Evolutionary conservation across 2,329 filamentous ascomycete species (phyloP).

Genomic region (Lachnellula subtilissima): DNA sequence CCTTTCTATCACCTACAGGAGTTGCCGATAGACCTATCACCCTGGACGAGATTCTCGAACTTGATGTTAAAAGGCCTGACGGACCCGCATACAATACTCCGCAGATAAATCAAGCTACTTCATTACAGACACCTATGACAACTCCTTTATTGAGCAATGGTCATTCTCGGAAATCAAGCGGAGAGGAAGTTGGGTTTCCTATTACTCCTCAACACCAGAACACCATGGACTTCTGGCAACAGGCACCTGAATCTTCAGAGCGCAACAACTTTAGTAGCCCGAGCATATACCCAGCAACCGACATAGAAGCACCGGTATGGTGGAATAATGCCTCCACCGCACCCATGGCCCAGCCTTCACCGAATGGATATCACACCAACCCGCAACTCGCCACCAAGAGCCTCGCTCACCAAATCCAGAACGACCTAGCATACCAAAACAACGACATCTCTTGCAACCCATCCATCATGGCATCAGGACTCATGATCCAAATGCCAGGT

Average conservation of each 20-base stretch:
- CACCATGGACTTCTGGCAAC: slow-evolving; percentile 21
- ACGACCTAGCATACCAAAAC: slow-evolving; percentile 21
- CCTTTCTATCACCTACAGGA: slow-evolving; percentile 32
- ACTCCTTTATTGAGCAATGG: slow-evolving; percentile 22
- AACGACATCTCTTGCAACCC: slow-evolving; percentile 16
- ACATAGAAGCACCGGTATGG: slow-evolving; percentile 24
- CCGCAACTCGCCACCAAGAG: slow-evolving; percentile 25
- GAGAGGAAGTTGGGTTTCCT: slow-evolving; percentile 18
- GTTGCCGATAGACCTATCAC: neutral
- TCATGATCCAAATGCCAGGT: slow-evolving; percentile 30
- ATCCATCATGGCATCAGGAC: slow-evolving; percentile 18
- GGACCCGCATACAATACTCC: slow-evolving; percentile 13
- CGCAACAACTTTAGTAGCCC: slow-evolving; percentile 11
- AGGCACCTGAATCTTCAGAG: slow-evolving; percentile 15
- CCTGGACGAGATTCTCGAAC: neutral
- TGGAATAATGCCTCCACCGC: slow-evolving; percentile 27
- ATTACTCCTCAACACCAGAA: slow-evolving; percentile 23
- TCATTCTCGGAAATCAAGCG: slow-evolving; percentile 20
- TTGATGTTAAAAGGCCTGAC: neutral
- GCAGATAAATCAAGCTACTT: slow-evolving; percentile 16
- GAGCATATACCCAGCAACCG: slow-evolving; percentile 6
- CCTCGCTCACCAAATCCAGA: slow-evolving; percentile 28
- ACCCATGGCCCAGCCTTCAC: slow-evolving; percentile 26
- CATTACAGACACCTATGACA: slow-evolving; percentile 22
- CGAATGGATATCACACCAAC: slow-evolving; percentile 22